Conservation (phyloP, 148 eudicot genomes). For the Euryodendron excelsum region DNA sequence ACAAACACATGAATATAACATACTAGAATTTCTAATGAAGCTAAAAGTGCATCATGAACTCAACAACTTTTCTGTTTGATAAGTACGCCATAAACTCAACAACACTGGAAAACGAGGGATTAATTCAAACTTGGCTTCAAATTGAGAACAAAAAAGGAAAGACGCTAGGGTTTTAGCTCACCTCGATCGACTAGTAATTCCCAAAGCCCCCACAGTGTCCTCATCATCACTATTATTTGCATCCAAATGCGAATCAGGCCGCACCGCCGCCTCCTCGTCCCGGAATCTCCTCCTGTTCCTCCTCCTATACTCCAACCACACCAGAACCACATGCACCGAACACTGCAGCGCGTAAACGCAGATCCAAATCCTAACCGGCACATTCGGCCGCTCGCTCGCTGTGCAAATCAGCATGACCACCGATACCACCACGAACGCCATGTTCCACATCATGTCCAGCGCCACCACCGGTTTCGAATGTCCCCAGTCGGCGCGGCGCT, state of each 20-base stretch:
- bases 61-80: too few species aligned
- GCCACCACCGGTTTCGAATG: slow-evolving; percentile 93
- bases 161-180: slow-evolving; percentile 16
- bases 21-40: not conserved
- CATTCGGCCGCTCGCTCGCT: slow-evolving; percentile 47
- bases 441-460: slow-evolving; percentile 78
- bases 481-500: slow-evolving; percentile 90
- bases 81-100: not conserved
- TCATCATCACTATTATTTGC: slow-evolving; percentile 49
- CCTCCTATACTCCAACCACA: slow-evolving; percentile 70
- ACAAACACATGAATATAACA: not conserved
- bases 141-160: not conserved
- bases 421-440: slow-evolving; percentile 62
- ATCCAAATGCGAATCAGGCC: slow-evolving; percentile 9
- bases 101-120: not conserved
- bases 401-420: slow-evolving; percentile 53
- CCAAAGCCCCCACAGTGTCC: slow-evolving; percentile 36
- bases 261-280: slow-evolving; percentile 29
- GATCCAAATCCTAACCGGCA: slow-evolving; percentile 91
- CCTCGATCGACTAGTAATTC: slow-evolving; percentile 46
- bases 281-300: slow-evolving; percentile 27
- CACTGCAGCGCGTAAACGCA: slow-evolving; percentile 80
- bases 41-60: not conserved
- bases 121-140: not conserved
- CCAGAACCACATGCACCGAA: slow-evolving; percentile 69